Conservation (phyloP, 2,329 filamentous ascomycete species). For the Orbilia brochopaga region DNA sequence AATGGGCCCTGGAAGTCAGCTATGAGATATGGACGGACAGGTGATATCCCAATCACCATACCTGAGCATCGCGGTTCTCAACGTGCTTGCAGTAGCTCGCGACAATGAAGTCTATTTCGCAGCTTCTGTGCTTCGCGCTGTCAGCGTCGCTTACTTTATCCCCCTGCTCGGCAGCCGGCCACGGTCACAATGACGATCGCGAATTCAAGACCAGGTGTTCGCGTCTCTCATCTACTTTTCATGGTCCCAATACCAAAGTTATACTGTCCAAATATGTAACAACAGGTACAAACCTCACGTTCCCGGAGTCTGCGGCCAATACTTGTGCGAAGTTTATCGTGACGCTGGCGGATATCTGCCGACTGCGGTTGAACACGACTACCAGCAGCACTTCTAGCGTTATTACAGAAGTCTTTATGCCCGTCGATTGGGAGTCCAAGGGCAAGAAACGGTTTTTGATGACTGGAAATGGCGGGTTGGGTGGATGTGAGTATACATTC, state of each 20-base stretch:
- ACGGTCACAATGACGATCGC: neutral
- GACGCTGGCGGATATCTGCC: constrained; percentile 33
- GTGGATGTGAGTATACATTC: constrained; percentile 25
- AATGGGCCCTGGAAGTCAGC: too few species aligned
- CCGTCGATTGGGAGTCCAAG: constrained; percentile 27
- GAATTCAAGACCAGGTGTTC: constrained; percentile 17
- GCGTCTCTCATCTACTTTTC: constrained; percentile 7
- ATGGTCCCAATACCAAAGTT: constrained; percentile 16
- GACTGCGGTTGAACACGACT: constrained; percentile 27
- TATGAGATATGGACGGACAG: too few species aligned
- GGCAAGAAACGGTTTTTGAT: constrained; percentile 39
- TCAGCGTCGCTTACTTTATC: constrained; percentile 4
- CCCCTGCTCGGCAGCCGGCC: neutral
- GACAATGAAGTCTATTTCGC: too few species aligned
- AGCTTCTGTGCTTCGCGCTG: neutral
- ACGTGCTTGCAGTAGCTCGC: too few species aligned
- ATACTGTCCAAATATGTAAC: constrained; percentile 23
- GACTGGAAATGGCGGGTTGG: constrained; percentile 41
- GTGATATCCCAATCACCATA: too few species aligned
- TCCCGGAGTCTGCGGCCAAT: constrained; percentile 27
- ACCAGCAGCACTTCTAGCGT: constrained; percentile 48
- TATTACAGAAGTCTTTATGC: constrained; percentile 45
- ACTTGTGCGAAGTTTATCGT: constrained; percentile 23
- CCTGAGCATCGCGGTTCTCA: too few species aligned
- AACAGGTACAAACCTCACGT: constrained; percentile 22